A percentile compares a stretch with the other conserved stretches of the same genome.
These are phyloP conservation scores for Coffea eugenioides DNA, from an alignment of 257 asterid genomes.

Conservation along the genomic window DNA sequence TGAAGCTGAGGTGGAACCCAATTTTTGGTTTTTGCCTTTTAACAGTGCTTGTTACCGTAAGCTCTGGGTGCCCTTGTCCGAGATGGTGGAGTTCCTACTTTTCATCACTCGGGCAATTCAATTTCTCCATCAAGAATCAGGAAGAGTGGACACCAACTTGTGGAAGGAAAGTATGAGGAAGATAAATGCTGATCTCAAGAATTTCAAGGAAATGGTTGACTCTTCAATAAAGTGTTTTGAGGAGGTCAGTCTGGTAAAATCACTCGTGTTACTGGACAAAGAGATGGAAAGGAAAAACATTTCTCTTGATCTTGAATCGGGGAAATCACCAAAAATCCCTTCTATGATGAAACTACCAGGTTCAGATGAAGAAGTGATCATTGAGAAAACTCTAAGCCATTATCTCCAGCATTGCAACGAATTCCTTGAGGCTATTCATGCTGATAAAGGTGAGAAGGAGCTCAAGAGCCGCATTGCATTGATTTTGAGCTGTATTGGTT, in stretches of 20 bases:
- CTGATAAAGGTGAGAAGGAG: slow-evolving; percentile 27
- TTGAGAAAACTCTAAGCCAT: slow-evolving; percentile 27
- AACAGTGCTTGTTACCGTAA: slow-evolving; percentile 47
- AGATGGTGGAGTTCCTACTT: slow-evolving; percentile 50
- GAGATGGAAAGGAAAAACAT: slow-evolving; percentile 50
- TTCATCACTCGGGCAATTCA: slow-evolving; percentile 47
- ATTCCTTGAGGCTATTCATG: slow-evolving; percentile 23
- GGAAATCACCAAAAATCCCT: slow-evolving; percentile 28
- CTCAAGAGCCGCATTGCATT: slow-evolving; percentile 34
- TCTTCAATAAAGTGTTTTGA: slow-evolving; percentile 50
- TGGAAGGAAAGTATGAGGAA: slow-evolving; percentile 37
- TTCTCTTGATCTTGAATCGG: slow-evolving; percentile 56
- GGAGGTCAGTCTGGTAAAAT: slow-evolving; percentile 51
- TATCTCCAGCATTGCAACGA: slow-evolving; percentile 45
- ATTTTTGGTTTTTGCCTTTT: slow-evolving; percentile 86
- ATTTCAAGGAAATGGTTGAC: slow-evolving; percentile 37
- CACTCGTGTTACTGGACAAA: slow-evolving; percentile 37
- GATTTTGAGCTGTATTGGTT: slow-evolving; percentile 59
- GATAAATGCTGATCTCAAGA: slow-evolving; percentile 48
- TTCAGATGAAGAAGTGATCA: slow-evolving; percentile 28
- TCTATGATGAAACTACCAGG: slow-evolving; percentile 15
- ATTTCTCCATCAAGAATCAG: slow-evolving; percentile 51
- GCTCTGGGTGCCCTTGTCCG: slow-evolving; percentile 52
- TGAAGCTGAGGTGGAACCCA: slow-evolving; percentile 86
- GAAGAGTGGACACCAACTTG: slow-evolving; percentile 20